A percentile compares a stretch with the other conserved stretches of the same genome.
These are phyloP conservation scores for Epichloe gansuensis DNA, from an alignment of 2,329 filamentous ascomycete species.

Conservation along the genomic window DNA sequence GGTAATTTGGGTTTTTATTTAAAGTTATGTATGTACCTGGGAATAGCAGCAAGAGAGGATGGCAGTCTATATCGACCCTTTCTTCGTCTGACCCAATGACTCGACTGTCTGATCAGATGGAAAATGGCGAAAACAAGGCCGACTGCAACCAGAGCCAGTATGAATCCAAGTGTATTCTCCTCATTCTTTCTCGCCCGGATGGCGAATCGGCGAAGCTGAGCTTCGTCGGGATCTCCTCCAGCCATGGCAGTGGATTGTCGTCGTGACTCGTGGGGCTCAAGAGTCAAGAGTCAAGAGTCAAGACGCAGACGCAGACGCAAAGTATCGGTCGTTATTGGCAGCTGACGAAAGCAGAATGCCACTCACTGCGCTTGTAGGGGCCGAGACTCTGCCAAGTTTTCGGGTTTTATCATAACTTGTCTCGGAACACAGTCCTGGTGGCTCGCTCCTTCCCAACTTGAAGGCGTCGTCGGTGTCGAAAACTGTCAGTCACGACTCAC, in stretches of 20 bases:
- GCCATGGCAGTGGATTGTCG: not conserved
- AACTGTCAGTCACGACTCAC: no score
- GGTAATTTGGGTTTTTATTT: not conserved
- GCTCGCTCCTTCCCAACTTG: not conserved
- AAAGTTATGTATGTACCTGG: slow-evolving; percentile 2
- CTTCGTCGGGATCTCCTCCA: not conserved
- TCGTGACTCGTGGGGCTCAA: not conserved
- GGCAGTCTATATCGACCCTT: not conserved
- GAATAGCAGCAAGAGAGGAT: not conserved
- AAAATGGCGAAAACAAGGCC: slow-evolving; percentile 3
- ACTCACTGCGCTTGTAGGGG: not conserved
- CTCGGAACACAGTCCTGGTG: not conserved
- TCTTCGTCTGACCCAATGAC: not conserved
- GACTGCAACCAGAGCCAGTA: slow-evolving; percentile 2
- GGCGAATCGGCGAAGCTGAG: not conserved
- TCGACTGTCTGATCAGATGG: slow-evolving; percentile 4
- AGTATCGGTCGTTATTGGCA: not conserved
- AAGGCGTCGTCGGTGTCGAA: not conserved
- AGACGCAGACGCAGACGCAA: not conserved
- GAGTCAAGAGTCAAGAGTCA: no score
- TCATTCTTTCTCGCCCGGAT: slow-evolving; percentile 4
- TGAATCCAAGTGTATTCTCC: slow-evolving; percentile 5
- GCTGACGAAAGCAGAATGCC: no score
- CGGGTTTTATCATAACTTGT: not conserved
- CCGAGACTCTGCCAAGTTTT: not conserved